Percentiles rank a stretch among this genome's conserved stretches.
Evolutionary conservation across 768 basidiomycete genomes (phyloP).

Genomic region (Collybia sp.): DNA sequence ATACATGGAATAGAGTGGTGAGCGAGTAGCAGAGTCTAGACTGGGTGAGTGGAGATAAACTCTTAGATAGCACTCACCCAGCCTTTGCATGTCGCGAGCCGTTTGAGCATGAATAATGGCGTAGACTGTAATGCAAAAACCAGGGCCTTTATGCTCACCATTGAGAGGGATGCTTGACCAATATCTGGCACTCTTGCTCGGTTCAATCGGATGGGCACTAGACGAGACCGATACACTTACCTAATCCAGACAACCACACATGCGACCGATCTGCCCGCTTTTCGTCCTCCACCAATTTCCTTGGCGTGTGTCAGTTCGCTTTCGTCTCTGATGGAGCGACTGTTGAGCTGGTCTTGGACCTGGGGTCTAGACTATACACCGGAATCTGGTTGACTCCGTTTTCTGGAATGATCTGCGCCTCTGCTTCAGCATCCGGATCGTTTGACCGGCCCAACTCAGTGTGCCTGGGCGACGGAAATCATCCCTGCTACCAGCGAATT

Average conservation of each 20-base stretch:
- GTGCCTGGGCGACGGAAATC: slow-evolving; percentile 65
- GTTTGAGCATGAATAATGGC: slow-evolving; percentile 56
- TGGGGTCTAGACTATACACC: background rate
- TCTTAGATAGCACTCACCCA: slow-evolving; percentile 39
- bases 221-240: slow-evolving; percentile 19
- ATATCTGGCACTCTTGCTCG: slow-evolving; percentile 21
- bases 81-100: slow-evolving; percentile 77
- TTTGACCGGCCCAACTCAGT: slow-evolving; percentile 65
- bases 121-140: slow-evolving; percentile 70
- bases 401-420: slow-evolving; percentile 31
- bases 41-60: slow-evolving; percentile 1
- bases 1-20: slow-evolving; percentile 37
- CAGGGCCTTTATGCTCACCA: slow-evolving; percentile 38
- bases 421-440: slow-evolving; percentile 24
- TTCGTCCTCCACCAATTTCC: slow-evolving; percentile 85
- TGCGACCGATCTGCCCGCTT: slow-evolving; percentile 62
- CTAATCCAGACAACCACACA: slow-evolving; percentile 70
- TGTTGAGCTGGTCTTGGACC: slow-evolving; percentile 28
- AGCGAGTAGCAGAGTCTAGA: slow-evolving; percentile 31
- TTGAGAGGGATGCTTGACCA: slow-evolving; percentile 53
- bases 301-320: slow-evolving; percentile 50
- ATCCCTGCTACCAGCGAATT: slow-evolving; percentile 64
- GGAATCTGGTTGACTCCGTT: slow-evolving; percentile 19
- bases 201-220: no score
- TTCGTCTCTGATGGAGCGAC: slow-evolving; percentile 12